Conservation (phyloP, 257 asterid species). For the Lantana camara region DNA sequence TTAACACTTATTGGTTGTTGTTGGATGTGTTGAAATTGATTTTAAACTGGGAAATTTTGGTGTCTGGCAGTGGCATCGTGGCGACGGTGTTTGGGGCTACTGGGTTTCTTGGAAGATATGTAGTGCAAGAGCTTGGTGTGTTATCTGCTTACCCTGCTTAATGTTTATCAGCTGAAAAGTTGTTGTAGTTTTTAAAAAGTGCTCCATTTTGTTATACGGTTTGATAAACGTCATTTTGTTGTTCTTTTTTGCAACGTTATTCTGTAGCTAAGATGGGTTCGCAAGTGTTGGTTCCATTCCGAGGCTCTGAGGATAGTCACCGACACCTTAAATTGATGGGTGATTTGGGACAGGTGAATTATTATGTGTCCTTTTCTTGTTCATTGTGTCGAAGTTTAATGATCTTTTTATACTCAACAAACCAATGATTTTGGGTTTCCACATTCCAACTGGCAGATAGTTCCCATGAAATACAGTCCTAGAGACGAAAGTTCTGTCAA, state of each 20-base stretch:
- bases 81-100: constrained; percentile 98
- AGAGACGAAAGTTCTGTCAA: constrained; percentile 88
- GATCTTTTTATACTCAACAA: background rate
- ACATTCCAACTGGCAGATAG: constrained; percentile 56
- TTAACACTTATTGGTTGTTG: background rate
- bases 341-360: constrained; percentile 92
- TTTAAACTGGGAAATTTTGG: constrained; percentile 26
- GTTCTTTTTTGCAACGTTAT: constrained; percentile 9
- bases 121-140: constrained; percentile 93
- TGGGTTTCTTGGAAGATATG: constrained; percentile 92
- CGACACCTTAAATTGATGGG: constrained; percentile 99
- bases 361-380: background rate
- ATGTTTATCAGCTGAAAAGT: constrained; percentile 10
- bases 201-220: constrained; percentile 18
- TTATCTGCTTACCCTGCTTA: constrained; percentile 14
- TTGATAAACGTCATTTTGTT: constrained; percentile 18
- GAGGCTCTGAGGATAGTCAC: constrained; percentile 91
- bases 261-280: constrained; percentile 91
- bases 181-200: background rate
- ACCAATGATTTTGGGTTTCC: constrained; percentile 1
- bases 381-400: background rate
- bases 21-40: constrained; percentile 21
- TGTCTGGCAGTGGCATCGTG: constrained; percentile 80
- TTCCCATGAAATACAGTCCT: constrained; percentile 94
- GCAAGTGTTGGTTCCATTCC: constrained; percentile 92